Percentiles rank a stretch among this genome's conserved stretches.
Evolutionary conservation across 2,329 filamentous ascomycete genomes (phyloP).

Genomic region (Capronia americana): DNA sequence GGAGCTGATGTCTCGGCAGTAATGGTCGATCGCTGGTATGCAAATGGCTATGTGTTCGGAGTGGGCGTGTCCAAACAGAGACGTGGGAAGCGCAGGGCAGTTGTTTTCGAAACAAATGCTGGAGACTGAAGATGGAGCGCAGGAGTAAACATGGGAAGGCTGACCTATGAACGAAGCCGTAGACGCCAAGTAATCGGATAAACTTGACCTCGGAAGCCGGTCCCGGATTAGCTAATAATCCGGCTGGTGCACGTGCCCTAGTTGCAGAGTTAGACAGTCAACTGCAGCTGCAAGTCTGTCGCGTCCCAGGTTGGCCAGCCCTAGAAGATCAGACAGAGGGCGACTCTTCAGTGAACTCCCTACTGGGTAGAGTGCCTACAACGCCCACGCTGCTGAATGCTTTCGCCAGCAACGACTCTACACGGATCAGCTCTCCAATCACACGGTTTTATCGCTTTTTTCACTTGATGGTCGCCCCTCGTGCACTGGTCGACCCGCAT

Average conservation of each 20-base stretch:
- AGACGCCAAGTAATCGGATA: conserved; percentile 7
- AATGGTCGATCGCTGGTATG: neutral
- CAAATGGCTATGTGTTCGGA: neutral
- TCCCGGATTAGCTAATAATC: conserved; percentile 15
- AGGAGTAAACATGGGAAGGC: conserved; percentile 21
- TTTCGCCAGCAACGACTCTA: conserved; percentile 10
- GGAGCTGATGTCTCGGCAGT: neutral
- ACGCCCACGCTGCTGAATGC: conserved; percentile 20
- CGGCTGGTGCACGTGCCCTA: conserved; percentile 6
- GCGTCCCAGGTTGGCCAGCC: conserved; percentile 18
- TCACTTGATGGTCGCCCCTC: conserved; percentile 23
- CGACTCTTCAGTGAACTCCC: conserved; percentile 4
- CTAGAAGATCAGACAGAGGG: conserved; percentile 14
- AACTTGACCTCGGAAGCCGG: conserved; percentile 13
- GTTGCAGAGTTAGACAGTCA: neutral
- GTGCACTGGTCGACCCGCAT: conserved; percentile 23
- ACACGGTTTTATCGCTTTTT: conserved; percentile 12
- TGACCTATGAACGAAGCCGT: conserved; percentile 12
- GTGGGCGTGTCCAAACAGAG: neutral
- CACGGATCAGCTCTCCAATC: conserved; percentile 5
- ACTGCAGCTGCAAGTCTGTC: conserved; percentile 17
- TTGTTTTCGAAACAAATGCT: conserved; percentile 16
- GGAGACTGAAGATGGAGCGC: conserved; percentile 5
- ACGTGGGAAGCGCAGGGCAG: neutral
- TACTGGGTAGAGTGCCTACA: conserved; percentile 15